Percentiles rank a stretch among this genome's conserved stretches.
Evolutionary conservation across 192 early-diverging fungal species (phyloP).

Genomic region (Entomortierella lignicola): DNA sequence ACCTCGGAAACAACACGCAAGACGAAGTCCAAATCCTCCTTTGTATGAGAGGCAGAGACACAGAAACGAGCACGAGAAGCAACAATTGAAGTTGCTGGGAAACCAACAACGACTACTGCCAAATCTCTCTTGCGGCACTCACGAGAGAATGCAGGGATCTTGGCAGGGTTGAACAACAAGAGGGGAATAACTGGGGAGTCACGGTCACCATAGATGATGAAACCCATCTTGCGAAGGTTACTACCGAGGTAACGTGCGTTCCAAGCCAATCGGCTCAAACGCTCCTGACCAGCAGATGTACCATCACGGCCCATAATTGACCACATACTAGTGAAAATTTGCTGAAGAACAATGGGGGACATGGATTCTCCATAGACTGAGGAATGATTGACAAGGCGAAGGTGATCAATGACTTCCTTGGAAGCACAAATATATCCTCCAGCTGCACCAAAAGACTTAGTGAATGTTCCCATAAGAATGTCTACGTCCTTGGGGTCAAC

Average conservation of each 20-base stretch:
- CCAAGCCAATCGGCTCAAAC: conserved; percentile 87
- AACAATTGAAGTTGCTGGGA: conserved; percentile 98
- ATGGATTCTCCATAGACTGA: conserved; percentile 93
- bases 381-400: conserved; percentile 83
- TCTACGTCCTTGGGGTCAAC: conserved; percentile 92
- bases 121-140: conserved; percentile 90
- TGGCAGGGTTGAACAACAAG: conserved; percentile 93
- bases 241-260: conserved; percentile 89
- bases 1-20: conserved; percentile 78
- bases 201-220: conserved; percentile 90
- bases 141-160: conserved; percentile 96
- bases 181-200: conserved; percentile 94
- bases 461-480: conserved; percentile 97
- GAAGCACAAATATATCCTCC: conserved; percentile 93
- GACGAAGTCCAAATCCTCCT: conserved; percentile 88
- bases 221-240: conserved; percentile 87
- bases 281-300: conserved; percentile 82
- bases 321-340: conserved; percentile 88
- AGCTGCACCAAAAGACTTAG: conserved; percentile 97
- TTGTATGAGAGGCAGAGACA: conserved; percentile 92
- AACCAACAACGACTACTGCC: conserved; percentile 96
- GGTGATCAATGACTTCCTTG: conserved; percentile 79
- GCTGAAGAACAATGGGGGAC: conserved; percentile 85
- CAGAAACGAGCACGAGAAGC: conserved; percentile 95
- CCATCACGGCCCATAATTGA: conserved; percentile 96